Base-by-base conservation (phyloP, 2,329 filamentous ascomycete species). In the Penicillium brevicompactum region DNA sequence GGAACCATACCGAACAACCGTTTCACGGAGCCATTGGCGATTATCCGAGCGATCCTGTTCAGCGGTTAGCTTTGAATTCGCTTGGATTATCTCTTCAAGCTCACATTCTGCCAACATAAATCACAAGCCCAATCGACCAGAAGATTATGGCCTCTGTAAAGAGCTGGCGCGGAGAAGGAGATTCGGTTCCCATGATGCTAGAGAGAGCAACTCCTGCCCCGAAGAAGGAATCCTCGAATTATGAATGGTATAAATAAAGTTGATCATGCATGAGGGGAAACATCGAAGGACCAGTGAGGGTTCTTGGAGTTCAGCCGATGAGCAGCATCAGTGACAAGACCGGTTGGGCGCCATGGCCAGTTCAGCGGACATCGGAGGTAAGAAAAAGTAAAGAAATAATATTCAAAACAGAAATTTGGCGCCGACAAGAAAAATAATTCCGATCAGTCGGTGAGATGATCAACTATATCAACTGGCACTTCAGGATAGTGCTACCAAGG, bases 101-200 rank as follows among this genome's bases (percentile, higher is more conserved):
- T 8, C 59, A 71, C 69, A 71, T 66, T 59, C 69, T 56, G n/a
- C 68, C 63, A 10, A 62, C 43, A 49, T 62, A 71, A 10, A 71
- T 51, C 6, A 70, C 56, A 31, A 70, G 34, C 0, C 51, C 69
- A 41, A 71, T 69, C 34, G 61, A 65, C 69, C 69, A 69, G 31
- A 71, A 71, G 5, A 70, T 55, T 4, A 68, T 45, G 21, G 68
- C 65, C 50, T 71, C 69, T 3, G 62, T 58, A 8, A 71, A 45
- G 8, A 71, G 63, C 55, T 67, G 63, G 4, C 53, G 60, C 5
- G 69, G 69, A 24, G 65, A 67, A 34, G 69, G 69, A 16, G 69
- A 71, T 22, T 46, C 57, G 5, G 68, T 58, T 41, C 67, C 69
- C 69, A 71, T 71, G 16, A 30, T 60, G 52, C 34, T 21, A n/a